A percentile compares a stretch with the other conserved stretches of the same genome.
Conservation (phyloP, 2,329 filamentous ascomycete species). For the Alternaria arbusti region DNA sequence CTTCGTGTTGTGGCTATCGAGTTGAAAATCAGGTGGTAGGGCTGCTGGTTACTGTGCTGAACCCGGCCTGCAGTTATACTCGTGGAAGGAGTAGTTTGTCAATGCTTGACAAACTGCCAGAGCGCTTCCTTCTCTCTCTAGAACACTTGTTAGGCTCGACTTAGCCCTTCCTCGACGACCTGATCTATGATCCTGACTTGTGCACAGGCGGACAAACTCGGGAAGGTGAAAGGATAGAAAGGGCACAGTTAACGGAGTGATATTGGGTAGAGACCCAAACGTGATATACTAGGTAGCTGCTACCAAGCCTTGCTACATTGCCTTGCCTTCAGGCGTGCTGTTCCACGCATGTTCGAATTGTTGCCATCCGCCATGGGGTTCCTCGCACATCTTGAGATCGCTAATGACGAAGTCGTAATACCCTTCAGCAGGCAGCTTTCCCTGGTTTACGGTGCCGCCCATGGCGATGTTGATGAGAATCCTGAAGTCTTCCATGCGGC, state of each 20-base stretch:
- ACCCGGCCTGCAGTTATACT: background rate
- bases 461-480: slow-evolving; percentile 68
- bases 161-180: background rate
- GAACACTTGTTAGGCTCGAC: background rate
- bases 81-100: background rate
- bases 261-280: background rate
- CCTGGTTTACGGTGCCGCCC: slow-evolving; percentile 65
- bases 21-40: background rate
- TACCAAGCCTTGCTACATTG: slow-evolving; percentile 21
- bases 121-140: background rate
- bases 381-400: slow-evolving; percentile 59
- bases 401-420: slow-evolving; percentile 64
- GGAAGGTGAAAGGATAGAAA: background rate
- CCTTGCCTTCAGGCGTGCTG: slow-evolving; percentile 40
- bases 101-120: background rate
- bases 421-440: slow-evolving; percentile 59
- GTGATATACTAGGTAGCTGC: background rate
- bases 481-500: slow-evolving; percentile 63
- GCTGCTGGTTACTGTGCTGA: background rate
- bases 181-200: background rate
- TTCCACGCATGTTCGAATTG: slow-evolving; percentile 62
- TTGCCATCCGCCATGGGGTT: slow-evolving; percentile 62
- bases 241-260: background rate
- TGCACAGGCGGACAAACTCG: background rate
- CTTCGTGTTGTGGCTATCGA: background rate